Base-by-base conservation (phyloP, 202 grass and related monocot genomes). In the Elaeis oleifera region DNA sequence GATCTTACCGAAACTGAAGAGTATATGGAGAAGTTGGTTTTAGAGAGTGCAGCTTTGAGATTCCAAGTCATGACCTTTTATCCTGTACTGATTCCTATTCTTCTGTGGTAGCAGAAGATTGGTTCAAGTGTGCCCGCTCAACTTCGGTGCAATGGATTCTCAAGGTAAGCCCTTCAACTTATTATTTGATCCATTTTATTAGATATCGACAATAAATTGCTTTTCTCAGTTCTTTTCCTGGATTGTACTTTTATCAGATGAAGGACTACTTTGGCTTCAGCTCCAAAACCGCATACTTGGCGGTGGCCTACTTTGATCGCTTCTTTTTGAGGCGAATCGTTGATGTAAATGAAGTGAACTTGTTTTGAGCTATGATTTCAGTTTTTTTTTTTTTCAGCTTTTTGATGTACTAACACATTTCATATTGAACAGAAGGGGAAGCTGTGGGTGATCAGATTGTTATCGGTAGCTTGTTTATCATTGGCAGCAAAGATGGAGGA, bases 401-500 rank as follows among this genome's bases (percentile, higher is more conserved):
- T 6, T 7, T 24, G 2, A 28, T 31, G 4, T 39, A 9, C 20
- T 8, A 6, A 44, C 14, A 3, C 36, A 3, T 44, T 44, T 44
- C 36, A 44, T 44, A 3, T 9, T 8, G 18, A 20, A 51, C 44
- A 71, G 68, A 51, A 51, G 3, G 68, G 23, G 8, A 59, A 60
- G 68, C 3, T n/a, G 15, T 71, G 68, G 68, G 56, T 56, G 13
- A n/a, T 58, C 20, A 16, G 68, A 25, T 18, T 71, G 56, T 17
- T 71, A 36, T 51, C 68, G 4, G 13, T 60, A 8, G 68, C 68
- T 19, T 71, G 68, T 6, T 50, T 71, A 3, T 51, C 68, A 11
- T 21, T 71, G 44, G 68, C 68, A 5, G 68, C 56, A 0, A 71
- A 71, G 44, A 71, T 71, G 68, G 68, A 71, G 55, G 68, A 71